Evolutionary conservation across 257 asterid species (phyloP), one percentile per base, ranked within the genome.

Genomic region (Penstemon davidsonii): DNA sequence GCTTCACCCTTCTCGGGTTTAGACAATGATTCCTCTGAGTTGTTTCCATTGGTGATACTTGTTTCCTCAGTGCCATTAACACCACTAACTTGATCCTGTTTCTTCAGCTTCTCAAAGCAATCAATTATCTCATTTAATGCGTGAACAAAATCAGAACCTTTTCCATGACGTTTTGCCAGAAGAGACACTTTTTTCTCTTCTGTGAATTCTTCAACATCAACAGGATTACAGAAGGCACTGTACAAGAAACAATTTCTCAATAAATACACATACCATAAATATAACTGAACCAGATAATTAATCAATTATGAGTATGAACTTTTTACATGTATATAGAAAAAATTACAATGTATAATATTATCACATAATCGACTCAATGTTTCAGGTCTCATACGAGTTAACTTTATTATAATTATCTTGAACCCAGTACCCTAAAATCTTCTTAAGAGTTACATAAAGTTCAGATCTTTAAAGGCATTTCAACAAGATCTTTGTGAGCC

Each of bases 211-310:
- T 92, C 97, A 56, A 92, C 87, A 67, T 92, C 98, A 76, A 78
- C 90, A 72, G 93, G 97, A 82, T 85, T 88, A 83, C 98, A 92
- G 77, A 88, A 90, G 72, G 95, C 98, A 77, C 98, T 92, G 95
- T n/a, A 67, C 62, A 75, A 73, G 58, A 61, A 42, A 64, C 52
- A 66, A 66, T 39, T 5, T 55, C 54, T 57, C 62, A 64, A 75
- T 50, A 66, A 18, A 39, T 50, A 45, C 63, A 60, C 60, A 68
- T 51, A 19, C 53, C 66, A 54, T 47, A n/a, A 39, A 13, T 25
- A 60, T 45, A 40, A 58, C 41, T 13, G 50, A 59, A 58, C 46
- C 51, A 63, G 42, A 57, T 53, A 42, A 53, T 69, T 25, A 25
- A 25, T 25, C 69, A 53, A 42, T 55, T 3, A 43, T 49, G 60